Conservation (phyloP, 495 filamentous ascomycete genomes). For the Hypoxylon crocopeplum region DNA sequence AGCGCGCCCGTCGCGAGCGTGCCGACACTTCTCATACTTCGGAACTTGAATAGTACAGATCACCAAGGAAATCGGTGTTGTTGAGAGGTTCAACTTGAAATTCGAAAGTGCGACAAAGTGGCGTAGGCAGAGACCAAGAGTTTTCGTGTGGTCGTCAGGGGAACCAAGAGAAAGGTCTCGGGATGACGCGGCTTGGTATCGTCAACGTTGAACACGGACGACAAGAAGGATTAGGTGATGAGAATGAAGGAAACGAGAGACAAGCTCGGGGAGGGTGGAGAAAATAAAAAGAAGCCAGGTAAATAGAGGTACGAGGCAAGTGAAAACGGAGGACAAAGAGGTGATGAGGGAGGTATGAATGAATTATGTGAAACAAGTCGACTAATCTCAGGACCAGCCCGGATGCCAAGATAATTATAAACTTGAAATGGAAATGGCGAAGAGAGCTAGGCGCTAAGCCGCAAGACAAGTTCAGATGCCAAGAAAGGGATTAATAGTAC, state of each 20-base stretch:
- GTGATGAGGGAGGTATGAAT: not conserved
- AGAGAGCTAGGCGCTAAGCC: not conserved
- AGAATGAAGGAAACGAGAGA: not conserved
- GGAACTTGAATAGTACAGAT: not conserved
- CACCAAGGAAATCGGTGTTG: not conserved
- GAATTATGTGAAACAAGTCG: not conserved
- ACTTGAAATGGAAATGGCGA: constrained; percentile 9
- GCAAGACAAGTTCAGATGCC: not conserved
- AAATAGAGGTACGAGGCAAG: not conserved
- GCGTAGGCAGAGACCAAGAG: not conserved
- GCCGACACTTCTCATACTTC: constrained; percentile 29
- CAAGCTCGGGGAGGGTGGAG: not conserved
- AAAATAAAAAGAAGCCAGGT: not conserved
- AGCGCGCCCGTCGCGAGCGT: constrained; percentile 41
- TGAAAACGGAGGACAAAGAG: constrained; percentile 18
- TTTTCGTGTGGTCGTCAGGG: not conserved
- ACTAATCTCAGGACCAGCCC: constrained; percentile 18
- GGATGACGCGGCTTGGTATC: constrained; percentile 25
- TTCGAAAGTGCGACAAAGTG: not conserved
- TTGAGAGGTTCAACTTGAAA: not conserved
- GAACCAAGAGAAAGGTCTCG: not conserved
- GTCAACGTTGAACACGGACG: not conserved
- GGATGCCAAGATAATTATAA: constrained; percentile 22
- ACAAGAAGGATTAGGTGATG: not conserved
- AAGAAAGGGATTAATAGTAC: not conserved